Conservation (phyloP, 139 green algal genomes). For the Closterium sp. region DNA sequence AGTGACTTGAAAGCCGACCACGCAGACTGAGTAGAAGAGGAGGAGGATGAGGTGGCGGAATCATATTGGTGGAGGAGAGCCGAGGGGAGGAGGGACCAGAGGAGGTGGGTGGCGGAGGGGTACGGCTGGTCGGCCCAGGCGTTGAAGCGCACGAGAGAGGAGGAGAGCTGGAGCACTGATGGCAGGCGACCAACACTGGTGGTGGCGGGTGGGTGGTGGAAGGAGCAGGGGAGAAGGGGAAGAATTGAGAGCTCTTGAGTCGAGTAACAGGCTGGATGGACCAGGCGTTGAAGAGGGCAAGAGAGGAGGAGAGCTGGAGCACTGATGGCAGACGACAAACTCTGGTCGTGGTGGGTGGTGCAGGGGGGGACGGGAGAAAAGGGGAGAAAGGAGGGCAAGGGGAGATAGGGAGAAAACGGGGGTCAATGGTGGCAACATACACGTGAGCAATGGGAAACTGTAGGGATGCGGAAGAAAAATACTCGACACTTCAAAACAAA, state of each 20-base stretch:
- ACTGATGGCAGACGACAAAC: too few relatives aligned
- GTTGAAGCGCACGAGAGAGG: not conserved
- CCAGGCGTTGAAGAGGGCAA: not conserved
- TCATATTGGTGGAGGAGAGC: not conserved
- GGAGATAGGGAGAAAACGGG: not conserved
- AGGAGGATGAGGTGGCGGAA: not conserved
- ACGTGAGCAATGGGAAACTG: not conserved
- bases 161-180: not conserved
- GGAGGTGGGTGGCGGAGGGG: not conserved
- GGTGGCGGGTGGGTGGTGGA: not conserved
- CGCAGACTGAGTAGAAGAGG: not conserved
- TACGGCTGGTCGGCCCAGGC: not conserved
- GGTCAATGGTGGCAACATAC: not conserved
- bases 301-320: not conserved
- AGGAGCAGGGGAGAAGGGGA: too few relatives aligned
- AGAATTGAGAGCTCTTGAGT: too few relatives aligned
- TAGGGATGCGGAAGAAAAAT: too few relatives aligned
- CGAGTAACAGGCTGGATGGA: too few relatives aligned
- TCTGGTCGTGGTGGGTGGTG: too few relatives aligned
- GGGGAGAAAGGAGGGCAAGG: not conserved
- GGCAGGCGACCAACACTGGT: not conserved
- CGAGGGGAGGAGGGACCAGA: not conserved
- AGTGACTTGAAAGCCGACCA: not conserved
- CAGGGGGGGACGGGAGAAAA: too few relatives aligned
- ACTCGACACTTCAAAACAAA: too few relatives aligned